Percentiles rank a stretch among this genome's conserved stretches.
Evolutionary conservation across 179 eudicot genomes (phyloP).

Genomic region (Vitellaria paradoxa): DNA sequence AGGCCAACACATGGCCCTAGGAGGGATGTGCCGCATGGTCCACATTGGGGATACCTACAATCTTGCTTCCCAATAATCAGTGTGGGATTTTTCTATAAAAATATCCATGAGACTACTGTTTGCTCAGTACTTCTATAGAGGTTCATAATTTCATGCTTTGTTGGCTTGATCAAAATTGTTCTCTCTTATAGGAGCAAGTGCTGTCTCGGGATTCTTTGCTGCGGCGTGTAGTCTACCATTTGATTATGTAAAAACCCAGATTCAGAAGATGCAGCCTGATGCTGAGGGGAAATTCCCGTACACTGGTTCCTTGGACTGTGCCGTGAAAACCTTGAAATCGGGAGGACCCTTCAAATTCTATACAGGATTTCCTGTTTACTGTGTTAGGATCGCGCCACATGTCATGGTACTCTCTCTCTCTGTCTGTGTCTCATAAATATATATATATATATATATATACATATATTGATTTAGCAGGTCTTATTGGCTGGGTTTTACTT

Average conservation of each 20-base stretch:
- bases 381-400: slow-evolving; percentile 58
- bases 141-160: no score
- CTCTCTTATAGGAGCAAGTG: slow-evolving; percentile 41
- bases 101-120: no score
- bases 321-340: slow-evolving; percentile 41
- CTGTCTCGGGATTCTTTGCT: slow-evolving; percentile 55
- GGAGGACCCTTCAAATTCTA: slow-evolving; percentile 53
- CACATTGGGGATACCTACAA: no score
- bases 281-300: slow-evolving; percentile 48
- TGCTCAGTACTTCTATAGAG: no score
- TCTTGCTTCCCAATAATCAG: no score
- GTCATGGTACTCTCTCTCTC: slow-evolving; percentile 42
- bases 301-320: slow-evolving; percentile 51
- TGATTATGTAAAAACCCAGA: slow-evolving; percentile 46
- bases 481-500: background rate
- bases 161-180: no score
- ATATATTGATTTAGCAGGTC: no score
- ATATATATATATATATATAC: no score
- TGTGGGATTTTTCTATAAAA: no score
- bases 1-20: no score
- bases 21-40: no score
- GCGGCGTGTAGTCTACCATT: slow-evolving; percentile 55
- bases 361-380: slow-evolving; percentile 59
- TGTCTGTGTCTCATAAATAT: slow-evolving; percentile 14
- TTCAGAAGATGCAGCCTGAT: slow-evolving; percentile 61